Conservation (phyloP, 306 rosid genomes). For the Luffa aegyptiaca region DNA sequence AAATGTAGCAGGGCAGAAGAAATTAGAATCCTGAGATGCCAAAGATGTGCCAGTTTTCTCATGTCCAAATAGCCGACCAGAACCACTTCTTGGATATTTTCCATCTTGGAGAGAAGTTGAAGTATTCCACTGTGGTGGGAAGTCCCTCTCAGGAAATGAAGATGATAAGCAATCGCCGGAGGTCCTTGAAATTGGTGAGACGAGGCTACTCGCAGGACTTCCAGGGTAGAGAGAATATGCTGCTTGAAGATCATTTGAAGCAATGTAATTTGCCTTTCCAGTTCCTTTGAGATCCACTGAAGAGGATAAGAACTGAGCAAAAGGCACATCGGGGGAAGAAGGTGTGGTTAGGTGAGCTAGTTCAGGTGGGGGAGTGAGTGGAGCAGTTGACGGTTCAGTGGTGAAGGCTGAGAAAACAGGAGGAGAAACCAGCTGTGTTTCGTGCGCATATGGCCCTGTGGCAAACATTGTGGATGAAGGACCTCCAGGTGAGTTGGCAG, state of each 20-base stretch:
- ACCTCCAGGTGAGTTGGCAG: conserved; percentile 98
- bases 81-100: conserved; percentile 51
- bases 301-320: conserved; percentile 86
- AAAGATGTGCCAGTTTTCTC: conserved; percentile 43
- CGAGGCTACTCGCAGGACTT: conserved; percentile 76
- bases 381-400: conserved; percentile 97
- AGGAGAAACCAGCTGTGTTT: conserved; percentile 88
- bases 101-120: conserved; percentile 65
- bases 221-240: conserved; percentile 89
- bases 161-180: conserved; percentile 71
- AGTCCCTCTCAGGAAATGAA: conserved; percentile 68
- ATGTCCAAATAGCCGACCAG: conserved; percentile 61
- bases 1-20: conserved; percentile 67
- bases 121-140: conserved; percentile 68
- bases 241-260: conserved; percentile 79
- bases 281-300: conserved; percentile 52
- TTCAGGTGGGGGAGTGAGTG: conserved; percentile 97
- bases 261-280: conserved; percentile 49
- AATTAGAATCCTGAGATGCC: conserved; percentile 83
- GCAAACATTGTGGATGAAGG: conserved; percentile 86
- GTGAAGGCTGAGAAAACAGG: conserved; percentile 96
- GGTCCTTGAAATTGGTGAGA: conserved; percentile 72
- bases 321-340: conserved; percentile 97
- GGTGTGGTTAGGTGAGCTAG: conserved; percentile 98
- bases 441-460: conserved; percentile 97